phyloP scores from a whole-genome alignment of 768 basidiomycete genomes.

The Mycena rebaudengoi region DNA sequence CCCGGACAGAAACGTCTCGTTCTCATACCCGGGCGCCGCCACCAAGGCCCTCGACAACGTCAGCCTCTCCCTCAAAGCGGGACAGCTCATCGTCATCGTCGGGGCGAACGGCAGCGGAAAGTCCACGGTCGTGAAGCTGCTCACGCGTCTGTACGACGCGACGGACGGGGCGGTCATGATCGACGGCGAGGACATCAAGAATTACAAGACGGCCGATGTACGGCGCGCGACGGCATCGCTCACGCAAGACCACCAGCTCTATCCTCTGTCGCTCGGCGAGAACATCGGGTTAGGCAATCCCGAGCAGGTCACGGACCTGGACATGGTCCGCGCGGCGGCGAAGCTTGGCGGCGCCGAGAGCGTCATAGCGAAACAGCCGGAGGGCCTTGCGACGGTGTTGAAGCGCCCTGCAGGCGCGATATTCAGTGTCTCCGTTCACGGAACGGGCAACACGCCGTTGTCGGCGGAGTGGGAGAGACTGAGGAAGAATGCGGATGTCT shows the following conservation, averaged over 20 bases:
- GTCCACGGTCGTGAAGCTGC: conserved; percentile 52
- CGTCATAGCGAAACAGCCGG: conserved; percentile 17
- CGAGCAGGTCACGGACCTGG: conserved; percentile 16
- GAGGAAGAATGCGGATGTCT: conserved; percentile 44
- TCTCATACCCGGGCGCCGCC: conserved; percentile 43
- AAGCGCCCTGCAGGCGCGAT: conserved; percentile 8
- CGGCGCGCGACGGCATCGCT: conserved; percentile 51
- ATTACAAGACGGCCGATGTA: conserved; percentile 42
- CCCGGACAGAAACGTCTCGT: conserved; percentile 47
- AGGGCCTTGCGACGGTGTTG: conserved; percentile 24
- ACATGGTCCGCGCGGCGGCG: conserved; percentile 33
- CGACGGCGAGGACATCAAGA: conserved; percentile 44
- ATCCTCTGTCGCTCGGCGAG: conserved; percentile 48
- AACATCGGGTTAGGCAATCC: conserved; percentile 49
- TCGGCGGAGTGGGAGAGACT: conserved; percentile 32
- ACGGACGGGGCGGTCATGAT: conserved; percentile 47
- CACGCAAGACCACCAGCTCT: conserved; percentile 48
- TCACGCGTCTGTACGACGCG: conserved; percentile 45
- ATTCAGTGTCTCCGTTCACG: conserved; percentile 7
- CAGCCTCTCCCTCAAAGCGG: conserved; percentile 49
- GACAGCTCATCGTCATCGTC: conserved; percentile 54
- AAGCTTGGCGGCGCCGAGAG: conserved; percentile 35
- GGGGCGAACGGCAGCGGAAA: conserved; percentile 58
- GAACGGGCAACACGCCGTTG: conserved; percentile 26
- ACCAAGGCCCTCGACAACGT: conserved; percentile 39